phyloP scores from a whole-genome alignment of 2,329 filamentous ascomycete genomes.

The Talaromyces piceae region DNA sequence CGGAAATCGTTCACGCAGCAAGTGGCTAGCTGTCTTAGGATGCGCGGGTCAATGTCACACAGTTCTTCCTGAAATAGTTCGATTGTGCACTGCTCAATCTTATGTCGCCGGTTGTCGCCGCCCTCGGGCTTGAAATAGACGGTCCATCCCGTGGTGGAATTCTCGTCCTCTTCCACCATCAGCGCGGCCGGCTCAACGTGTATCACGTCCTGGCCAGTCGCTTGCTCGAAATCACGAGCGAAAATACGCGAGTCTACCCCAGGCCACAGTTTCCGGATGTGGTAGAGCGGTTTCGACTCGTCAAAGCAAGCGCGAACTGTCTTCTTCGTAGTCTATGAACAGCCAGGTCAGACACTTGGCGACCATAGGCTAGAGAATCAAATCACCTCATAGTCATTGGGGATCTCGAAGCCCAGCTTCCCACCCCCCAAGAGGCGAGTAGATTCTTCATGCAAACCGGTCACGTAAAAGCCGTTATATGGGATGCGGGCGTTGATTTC shows the following conservation, averaged over 20 bases:
- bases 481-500: conserved; percentile 23
- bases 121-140: conserved; percentile 8
- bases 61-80: conserved; percentile 27
- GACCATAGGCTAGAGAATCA: not conserved
- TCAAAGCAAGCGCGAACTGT: conserved; percentile 5
- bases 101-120: conserved; percentile 20
- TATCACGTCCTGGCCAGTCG: conserved; percentile 2
- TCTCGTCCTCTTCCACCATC: not conserved
- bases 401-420: conserved; percentile 1
- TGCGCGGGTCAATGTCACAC: conserved; percentile 14
- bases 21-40: conserved; percentile 19
- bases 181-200: conserved; percentile 5
- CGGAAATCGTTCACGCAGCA: conserved; percentile 28
- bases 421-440: conserved; percentile 1
- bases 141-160: conserved; percentile 2
- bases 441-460: conserved; percentile 5
- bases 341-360: not conserved
- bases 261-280: conserved; percentile 9
- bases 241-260: conserved; percentile 8
- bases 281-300: conserved; percentile 2
- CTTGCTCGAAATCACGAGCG: not conserved
- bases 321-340: conserved; percentile 1
- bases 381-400: conserved; percentile 5
- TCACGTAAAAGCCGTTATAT: conserved; percentile 16
- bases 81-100: conserved; percentile 12